phyloP scores from a whole-genome alignment of 73 alveolate genomes.

The Paraurostyla sp. region DNA sequence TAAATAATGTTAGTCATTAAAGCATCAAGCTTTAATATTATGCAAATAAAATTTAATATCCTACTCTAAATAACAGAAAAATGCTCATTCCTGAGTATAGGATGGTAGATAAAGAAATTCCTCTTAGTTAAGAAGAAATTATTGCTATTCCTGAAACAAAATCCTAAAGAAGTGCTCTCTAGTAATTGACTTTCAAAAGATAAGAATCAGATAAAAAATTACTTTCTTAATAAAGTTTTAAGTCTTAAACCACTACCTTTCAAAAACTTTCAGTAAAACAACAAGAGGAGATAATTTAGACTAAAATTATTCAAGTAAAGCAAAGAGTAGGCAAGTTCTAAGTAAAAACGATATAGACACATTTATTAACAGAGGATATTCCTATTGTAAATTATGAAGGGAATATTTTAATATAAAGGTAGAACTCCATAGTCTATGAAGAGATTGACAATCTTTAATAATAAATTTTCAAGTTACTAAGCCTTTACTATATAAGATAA shows the following conservation, averaged over 20 bases:
- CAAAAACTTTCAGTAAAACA: too few relatives aligned
- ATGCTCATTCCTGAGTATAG: background rate
- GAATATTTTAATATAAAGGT: background rate
- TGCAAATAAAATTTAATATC: background rate
- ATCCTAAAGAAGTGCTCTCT: background rate
- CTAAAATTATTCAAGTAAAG: background rate
- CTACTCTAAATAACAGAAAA: background rate
- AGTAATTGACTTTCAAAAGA: background rate
- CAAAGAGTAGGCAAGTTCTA: background rate
- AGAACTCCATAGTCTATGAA: background rate
- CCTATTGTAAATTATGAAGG: conserved; percentile 17
- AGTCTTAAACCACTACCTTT: too few relatives aligned
- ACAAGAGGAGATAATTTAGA: too few relatives aligned
- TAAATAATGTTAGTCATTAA: background rate
- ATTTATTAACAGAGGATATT: background rate
- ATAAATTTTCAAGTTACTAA: background rate
- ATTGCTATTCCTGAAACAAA: background rate
- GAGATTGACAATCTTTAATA: background rate
- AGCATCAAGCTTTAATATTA: background rate
- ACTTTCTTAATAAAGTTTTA: background rate
- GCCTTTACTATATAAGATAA: background rate
- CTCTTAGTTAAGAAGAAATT: background rate
- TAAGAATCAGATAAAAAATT: background rate
- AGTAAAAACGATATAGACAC: background rate
- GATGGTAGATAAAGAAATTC: background rate